phyloP scores from a whole-genome alignment of 2,329 filamentous ascomycete genomes.

The Tolypocladium endophyticum region DNA sequence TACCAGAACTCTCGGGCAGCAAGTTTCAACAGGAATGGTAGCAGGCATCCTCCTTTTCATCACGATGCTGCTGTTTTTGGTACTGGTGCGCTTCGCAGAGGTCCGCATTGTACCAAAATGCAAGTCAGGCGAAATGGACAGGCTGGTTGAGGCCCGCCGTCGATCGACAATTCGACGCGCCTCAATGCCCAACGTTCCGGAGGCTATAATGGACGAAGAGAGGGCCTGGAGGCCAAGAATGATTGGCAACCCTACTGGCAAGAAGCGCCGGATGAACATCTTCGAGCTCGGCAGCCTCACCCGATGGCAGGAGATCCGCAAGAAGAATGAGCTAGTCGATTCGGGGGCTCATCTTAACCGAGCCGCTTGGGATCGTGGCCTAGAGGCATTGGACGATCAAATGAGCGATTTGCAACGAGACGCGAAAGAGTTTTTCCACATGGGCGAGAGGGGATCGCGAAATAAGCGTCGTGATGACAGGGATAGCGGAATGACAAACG shows the following conservation, averaged over 20 bases:
- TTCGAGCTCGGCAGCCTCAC: constrained; percentile 59
- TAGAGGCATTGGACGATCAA: constrained; percentile 26
- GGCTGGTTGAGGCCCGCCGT: constrained; percentile 36
- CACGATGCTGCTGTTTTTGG: constrained; percentile 50
- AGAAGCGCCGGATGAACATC: constrained; percentile 58
- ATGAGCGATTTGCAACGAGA: constrained; percentile 23
- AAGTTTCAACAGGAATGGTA: constrained; percentile 56
- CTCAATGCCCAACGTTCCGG: constrained; percentile 25
- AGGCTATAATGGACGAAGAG: constrained; percentile 36
- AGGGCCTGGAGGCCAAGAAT: constrained; percentile 59
- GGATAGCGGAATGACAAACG: constrained; percentile 13
- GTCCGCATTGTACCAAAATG: constrained; percentile 60
- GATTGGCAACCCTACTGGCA: constrained; percentile 60
- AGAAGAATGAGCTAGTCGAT: constrained; percentile 47
- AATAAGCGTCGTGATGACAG: constrained; percentile 16
- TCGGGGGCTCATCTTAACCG: constrained; percentile 24
- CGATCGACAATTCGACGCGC: constrained; percentile 35
- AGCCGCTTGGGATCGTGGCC: constrained; percentile 21
- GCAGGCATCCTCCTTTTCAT: constrained; percentile 56
- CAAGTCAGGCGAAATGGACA: constrained; percentile 43
- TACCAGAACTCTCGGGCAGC: constrained; percentile 55
- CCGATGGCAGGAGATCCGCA: constrained; percentile 63
- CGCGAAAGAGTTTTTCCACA: constrained; percentile 19
- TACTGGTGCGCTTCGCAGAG: constrained; percentile 54
- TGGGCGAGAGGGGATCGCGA: constrained; percentile 11